Evolutionary conservation across 768 basidiomycete species (phyloP), one percentile per base, ranked within the genome.

Genomic region (Mycena haematopus): DNA sequence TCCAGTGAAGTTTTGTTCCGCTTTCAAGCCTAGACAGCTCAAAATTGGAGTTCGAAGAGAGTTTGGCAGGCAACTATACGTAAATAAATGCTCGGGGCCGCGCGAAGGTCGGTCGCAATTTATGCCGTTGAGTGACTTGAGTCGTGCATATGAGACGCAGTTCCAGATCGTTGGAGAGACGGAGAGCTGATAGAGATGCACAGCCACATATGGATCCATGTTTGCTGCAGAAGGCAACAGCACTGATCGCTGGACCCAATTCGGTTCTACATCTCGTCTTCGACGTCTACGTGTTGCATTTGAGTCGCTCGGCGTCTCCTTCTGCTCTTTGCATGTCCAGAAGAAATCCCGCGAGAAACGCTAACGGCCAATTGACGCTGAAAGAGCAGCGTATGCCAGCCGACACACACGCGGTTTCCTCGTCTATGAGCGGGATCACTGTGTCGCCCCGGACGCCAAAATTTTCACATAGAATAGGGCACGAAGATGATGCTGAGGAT

Each of bases 341-440:
- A 61, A 67, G 66, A 64, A 67, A 52, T 24, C 31, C 55, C 22
- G 9, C 58, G 6, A 58, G 54, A 27, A 66, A 63, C 53, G 55
- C 58, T 38, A 66, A 63, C 61, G 55, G 61, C 40, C 46, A 36
- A 49, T n/a, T 27, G 15, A 57, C 35, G 31, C 47, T 33, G 24
- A 54, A 63, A 42, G 66, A 47, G 58, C 58, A 56, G 58, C 50
- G 55, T 14, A 64, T 67, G 66, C 59, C 45, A 22, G 24, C n/a
- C 7, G 78, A 80, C 73, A 73, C 80, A 54, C 84, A 82, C 78
- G 84, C 82, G 15, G 74, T 85, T 52, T 79, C 84, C 46, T 86
- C 87, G 25, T 86, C 86, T 38, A 72, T 89, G 58, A 82, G 83
- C 68, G 84, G 81, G 65, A 85, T 87, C 58, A 81, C 80, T 60